Conservation (phyloP, 352 stramenopile species). For the Phytophthora europaea region DNA sequence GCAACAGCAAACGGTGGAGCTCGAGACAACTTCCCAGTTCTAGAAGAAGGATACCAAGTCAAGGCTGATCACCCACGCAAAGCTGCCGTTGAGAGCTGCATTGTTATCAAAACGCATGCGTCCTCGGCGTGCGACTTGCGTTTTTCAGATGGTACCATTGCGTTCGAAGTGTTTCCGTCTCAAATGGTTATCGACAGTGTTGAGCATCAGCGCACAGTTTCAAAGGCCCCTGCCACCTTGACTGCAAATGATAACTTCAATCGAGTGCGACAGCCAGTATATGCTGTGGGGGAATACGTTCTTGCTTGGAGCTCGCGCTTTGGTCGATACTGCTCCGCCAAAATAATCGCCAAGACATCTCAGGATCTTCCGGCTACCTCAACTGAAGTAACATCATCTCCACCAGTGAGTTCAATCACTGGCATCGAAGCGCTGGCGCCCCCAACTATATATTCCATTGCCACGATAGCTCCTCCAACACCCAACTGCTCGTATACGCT, state of each 20-base stretch:
- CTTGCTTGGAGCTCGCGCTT: slow-evolving; percentile 84
- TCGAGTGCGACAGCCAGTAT: slow-evolving; percentile 25
- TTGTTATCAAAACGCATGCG: slow-evolving; percentile 73
- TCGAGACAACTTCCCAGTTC: slow-evolving; percentile 27
- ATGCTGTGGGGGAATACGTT: slow-evolving; percentile 59
- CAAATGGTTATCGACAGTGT: slow-evolving; percentile 79
- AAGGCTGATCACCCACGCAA: slow-evolving; percentile 77
- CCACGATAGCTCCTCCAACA: slow-evolving; percentile 8
- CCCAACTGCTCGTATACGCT: slow-evolving; percentile 50
- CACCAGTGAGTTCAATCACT: slow-evolving; percentile 10
- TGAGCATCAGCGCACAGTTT: slow-evolving; percentile 25
- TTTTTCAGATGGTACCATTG: slow-evolving; percentile 83
- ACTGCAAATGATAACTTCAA: slow-evolving; percentile 14
- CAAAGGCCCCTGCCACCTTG: slow-evolving; percentile 12
- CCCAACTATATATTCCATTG: slow-evolving; percentile 20
- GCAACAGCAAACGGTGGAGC: slow-evolving; percentile 17
- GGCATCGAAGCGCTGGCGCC: not conserved
- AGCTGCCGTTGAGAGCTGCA: slow-evolving; percentile 67
- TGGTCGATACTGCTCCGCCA: slow-evolving; percentile 70
- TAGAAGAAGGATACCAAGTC: slow-evolving; percentile 81
- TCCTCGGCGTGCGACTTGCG: slow-evolving; percentile 74
- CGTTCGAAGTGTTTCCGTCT: slow-evolving; percentile 80
- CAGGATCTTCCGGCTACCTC: slow-evolving; percentile 28
- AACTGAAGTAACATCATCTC: slow-evolving; percentile 5
- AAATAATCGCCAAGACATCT: slow-evolving; percentile 43